Evolutionary conservation across 2,329 filamentous ascomycete genomes (phyloP).

Genomic region (Xylariaceae sp.): DNA sequence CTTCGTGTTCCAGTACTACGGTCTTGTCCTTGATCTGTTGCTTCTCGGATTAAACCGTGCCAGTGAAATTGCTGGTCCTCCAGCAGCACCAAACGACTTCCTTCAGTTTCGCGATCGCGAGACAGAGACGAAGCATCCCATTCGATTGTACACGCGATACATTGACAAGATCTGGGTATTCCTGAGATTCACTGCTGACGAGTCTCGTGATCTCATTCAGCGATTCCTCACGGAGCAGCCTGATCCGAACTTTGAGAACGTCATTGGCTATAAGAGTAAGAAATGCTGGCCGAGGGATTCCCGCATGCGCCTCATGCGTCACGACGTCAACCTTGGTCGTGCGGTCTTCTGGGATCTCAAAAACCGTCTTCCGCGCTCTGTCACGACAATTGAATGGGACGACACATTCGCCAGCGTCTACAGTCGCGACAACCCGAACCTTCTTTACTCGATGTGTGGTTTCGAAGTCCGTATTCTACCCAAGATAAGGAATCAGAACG

Average conservation of each 20-base stretch:
- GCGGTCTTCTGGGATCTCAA: slow-evolving; percentile 99
- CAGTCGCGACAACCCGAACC: slow-evolving; percentile 93
- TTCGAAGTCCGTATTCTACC: slow-evolving; percentile 96
- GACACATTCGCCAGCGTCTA: slow-evolving; percentile 98
- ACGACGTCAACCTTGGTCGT: slow-evolving; percentile 94
- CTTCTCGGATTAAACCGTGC: slow-evolving; percentile 89
- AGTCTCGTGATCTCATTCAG: slow-evolving; percentile 92
- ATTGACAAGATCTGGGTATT: slow-evolving; percentile 99
- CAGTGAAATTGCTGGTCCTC: slow-evolving; percentile 94
- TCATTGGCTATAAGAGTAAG: slow-evolving; percentile 98
- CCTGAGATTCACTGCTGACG: slow-evolving; percentile 86
- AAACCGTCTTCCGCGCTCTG: slow-evolving; percentile 86
- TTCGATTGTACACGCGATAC: slow-evolving; percentile 94
- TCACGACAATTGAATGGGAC: slow-evolving; percentile 98
- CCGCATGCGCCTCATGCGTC: slow-evolving; percentile 95
- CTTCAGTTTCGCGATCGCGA: slow-evolving; percentile 91
- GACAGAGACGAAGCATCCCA: slow-evolving; percentile 88
- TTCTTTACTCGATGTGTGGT: slow-evolving; percentile 95
- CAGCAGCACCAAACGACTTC: slow-evolving; percentile 93
- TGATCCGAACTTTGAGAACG: slow-evolving; percentile 98
- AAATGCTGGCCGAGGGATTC: slow-evolving; percentile 99
- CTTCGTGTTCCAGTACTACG: slow-evolving; percentile 99
- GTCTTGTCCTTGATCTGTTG: slow-evolving; percentile 86
- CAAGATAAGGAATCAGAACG: slow-evolving; percentile 90
- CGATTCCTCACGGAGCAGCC: slow-evolving; percentile 97